Percentiles rank a stretch among this genome's conserved stretches.
phyloP scores from a whole-genome alignment of 2,329 filamentous ascomycete genomes.

The Hypomyces perniciosus region DNA sequence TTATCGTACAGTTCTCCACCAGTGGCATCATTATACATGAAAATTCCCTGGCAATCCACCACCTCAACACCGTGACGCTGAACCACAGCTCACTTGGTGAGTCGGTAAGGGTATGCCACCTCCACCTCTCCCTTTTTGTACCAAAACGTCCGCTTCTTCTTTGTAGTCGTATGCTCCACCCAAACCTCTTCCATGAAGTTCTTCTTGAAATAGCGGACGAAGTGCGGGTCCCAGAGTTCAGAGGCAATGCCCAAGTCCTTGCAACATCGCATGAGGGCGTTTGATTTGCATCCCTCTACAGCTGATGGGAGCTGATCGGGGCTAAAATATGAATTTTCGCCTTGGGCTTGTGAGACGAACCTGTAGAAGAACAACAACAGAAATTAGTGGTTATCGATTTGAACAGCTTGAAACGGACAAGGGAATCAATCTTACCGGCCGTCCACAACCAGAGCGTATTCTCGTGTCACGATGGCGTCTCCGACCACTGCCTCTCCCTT shows the following conservation, averaged over 20 bases:
- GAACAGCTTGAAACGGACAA: background rate
- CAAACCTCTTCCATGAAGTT: slow-evolving; percentile 71
- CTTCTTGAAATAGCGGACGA: slow-evolving; percentile 76
- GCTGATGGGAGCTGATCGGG: slow-evolving; percentile 88
- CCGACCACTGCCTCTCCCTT: slow-evolving; percentile 79
- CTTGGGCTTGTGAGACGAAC: slow-evolving; percentile 84
- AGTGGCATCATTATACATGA: background rate
- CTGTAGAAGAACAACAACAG: slow-evolving; percentile 38
- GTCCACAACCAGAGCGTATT: slow-evolving; percentile 86
- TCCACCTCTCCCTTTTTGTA: slow-evolving; percentile 72
- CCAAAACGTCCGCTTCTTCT: slow-evolving; percentile 87
- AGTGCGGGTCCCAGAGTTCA: slow-evolving; percentile 94
- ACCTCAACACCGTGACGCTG: background rate
- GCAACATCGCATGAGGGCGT: slow-evolving; percentile 95
- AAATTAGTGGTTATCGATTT: background rate
- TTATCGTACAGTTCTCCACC: slow-evolving; percentile 13
- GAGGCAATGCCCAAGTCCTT: slow-evolving; percentile 94
- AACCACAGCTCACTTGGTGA: slow-evolving; percentile 13
- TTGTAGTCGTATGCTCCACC: slow-evolving; percentile 80
- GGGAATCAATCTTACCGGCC: slow-evolving; percentile 59
- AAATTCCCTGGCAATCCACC: background rate
- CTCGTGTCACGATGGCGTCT: slow-evolving; percentile 73
- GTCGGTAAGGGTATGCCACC: slow-evolving; percentile 56
- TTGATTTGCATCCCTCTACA: slow-evolving; percentile 95
- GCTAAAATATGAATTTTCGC: slow-evolving; percentile 90